A percentile compares a stretch with the other conserved stretches of the same genome.
Conservation (phyloP, 495 filamentous ascomycete species). For the Ramalina intermedia region DNA sequence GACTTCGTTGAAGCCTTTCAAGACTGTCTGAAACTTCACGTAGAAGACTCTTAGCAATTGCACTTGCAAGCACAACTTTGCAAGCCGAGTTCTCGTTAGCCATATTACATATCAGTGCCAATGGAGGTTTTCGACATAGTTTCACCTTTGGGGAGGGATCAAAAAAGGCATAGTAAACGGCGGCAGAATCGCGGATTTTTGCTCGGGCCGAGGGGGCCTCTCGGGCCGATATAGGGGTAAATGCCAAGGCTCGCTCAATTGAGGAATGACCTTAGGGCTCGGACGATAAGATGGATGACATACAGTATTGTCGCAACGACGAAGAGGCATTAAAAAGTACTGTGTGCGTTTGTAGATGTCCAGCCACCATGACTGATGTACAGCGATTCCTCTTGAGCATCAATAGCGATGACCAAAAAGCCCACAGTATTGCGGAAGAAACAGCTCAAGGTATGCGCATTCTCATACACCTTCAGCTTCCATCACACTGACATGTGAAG, state of each 20-base stretch:
- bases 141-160: too few relatives aligned
- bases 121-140: too few relatives aligned
- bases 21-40: conserved; percentile 61
- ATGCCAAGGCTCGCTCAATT: too few relatives aligned
- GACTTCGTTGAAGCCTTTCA: conserved; percentile 49
- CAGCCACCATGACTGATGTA: conserved; percentile 39
- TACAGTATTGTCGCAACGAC: too few relatives aligned
- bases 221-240: too few relatives aligned
- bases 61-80: conserved; percentile 78
- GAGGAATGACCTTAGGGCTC: too few relatives aligned
- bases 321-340: too few relatives aligned
- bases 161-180: too few relatives aligned
- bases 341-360: too few relatives aligned
- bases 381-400: conserved; percentile 51
- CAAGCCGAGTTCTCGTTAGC: conserved; percentile 34
- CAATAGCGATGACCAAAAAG: conserved; percentile 47
- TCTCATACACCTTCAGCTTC: neutral
- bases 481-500: conserved; percentile 23
- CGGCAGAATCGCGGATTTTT: too few relatives aligned
- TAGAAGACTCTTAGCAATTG: conserved; percentile 67
- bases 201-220: too few relatives aligned
- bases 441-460: conserved; percentile 38
- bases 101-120: neutral
- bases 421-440: conserved; percentile 39
- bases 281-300: too few relatives aligned